Percentiles rank a stretch among this genome's conserved stretches.
Conservation (phyloP, 2,329 filamentous ascomycete species). For the Fusarium paranaense region DNA sequence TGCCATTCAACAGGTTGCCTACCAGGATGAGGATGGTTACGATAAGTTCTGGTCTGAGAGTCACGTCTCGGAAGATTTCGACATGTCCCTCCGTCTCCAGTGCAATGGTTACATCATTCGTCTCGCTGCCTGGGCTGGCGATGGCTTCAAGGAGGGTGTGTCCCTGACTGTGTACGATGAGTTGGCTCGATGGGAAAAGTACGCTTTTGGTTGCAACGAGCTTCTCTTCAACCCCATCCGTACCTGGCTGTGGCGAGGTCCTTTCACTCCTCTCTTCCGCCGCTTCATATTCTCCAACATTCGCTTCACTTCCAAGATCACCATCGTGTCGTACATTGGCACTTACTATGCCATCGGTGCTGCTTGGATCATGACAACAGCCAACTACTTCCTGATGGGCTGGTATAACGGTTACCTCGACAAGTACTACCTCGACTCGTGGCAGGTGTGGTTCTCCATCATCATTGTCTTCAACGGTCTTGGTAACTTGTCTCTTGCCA, state of each 20-base stretch:
- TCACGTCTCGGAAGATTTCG: slow-evolving; percentile 84
- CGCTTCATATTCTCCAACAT: slow-evolving; percentile 80
- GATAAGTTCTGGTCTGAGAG: slow-evolving; percentile 87
- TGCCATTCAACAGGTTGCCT: slow-evolving; percentile 79
- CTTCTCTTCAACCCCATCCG: slow-evolving; percentile 82
- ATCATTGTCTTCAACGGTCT: slow-evolving; percentile 82
- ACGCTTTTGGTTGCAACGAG: slow-evolving; percentile 87
- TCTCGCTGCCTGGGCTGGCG: slow-evolving; percentile 77
- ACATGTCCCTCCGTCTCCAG: slow-evolving; percentile 83
- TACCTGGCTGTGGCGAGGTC: slow-evolving; percentile 78
- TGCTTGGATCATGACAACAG: slow-evolving; percentile 78
- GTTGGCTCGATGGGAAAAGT: slow-evolving; percentile 87
- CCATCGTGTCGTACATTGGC: slow-evolving; percentile 80
- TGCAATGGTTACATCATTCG: slow-evolving; percentile 79
- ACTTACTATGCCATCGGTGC: slow-evolving; percentile 85
- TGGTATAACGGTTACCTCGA: slow-evolving; percentile 84
- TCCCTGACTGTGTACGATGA: slow-evolving; percentile 88
- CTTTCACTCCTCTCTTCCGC: slow-evolving; percentile 83
- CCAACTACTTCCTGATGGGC: slow-evolving; percentile 81
- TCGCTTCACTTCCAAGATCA: slow-evolving; percentile 80
- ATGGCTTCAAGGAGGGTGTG: slow-evolving; percentile 86
- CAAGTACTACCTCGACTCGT: slow-evolving; percentile 83
- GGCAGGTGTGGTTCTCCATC: slow-evolving; percentile 84
- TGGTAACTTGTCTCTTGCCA: slow-evolving; percentile 77
- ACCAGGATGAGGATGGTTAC: slow-evolving; percentile 75